Conservation (phyloP, 805 yeast genomes). For the Wickerhamiella azyma region DNA sequence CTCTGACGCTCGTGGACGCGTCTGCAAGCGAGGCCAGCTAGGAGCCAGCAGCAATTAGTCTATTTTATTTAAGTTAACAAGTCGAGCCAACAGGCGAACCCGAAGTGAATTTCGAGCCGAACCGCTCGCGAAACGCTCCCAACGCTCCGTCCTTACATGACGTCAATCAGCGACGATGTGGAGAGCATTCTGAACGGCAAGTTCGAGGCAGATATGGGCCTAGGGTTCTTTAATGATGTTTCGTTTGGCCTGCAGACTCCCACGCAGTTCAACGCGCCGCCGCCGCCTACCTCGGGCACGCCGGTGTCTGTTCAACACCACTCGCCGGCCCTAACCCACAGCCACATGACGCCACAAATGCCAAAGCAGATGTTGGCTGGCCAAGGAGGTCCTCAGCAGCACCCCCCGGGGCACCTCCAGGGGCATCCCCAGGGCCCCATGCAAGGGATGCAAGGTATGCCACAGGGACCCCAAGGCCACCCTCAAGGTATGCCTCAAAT, state of each 20-base stretch:
- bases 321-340: not conserved
- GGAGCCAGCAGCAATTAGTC: not conserved
- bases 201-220: constrained; percentile 4
- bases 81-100: not conserved
- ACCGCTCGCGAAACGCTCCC: too few species aligned
- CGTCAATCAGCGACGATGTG: constrained; percentile 6
- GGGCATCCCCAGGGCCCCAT: not conserved
- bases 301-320: not conserved
- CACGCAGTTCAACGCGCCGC: not conserved
- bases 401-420: not conserved
- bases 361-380: not conserved
- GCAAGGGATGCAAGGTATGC: too few species aligned
- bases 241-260: not conserved
- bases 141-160: constrained; percentile 1
- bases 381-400: not conserved
- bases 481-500: too few species aligned
- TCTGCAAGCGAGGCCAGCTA: not conserved
- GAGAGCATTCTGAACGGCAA: constrained; percentile 7
- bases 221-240: constrained; percentile 1
- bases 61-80: not conserved
- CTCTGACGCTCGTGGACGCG: constrained; percentile 62
- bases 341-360: constrained; percentile 1
- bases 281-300: not conserved
- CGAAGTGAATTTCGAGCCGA: too few species aligned
- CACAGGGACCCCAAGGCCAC: too few species aligned